Base-by-base conservation (phyloP, 208 protist genomes). In the Trypanosoma theileri region DNA sequence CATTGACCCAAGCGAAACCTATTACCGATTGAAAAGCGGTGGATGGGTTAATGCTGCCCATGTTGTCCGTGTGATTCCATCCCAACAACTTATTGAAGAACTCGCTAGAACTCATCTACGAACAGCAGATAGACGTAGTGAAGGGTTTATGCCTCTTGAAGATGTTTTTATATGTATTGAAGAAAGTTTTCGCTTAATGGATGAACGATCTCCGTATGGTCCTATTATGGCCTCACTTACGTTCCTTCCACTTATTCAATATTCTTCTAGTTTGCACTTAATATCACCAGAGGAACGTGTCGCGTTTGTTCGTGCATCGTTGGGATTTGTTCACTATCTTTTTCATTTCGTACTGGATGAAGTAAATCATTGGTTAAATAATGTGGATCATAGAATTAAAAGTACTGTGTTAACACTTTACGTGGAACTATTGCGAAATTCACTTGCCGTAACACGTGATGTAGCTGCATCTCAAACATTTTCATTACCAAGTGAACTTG, bases 11-110 rank as follows among this genome's bases (percentile, higher is more conserved):
- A 66, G 44, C 40, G 59, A 66, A 26, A 73, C 73, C n/a, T 94
- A 89, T 69, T 94, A 89, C 63, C 69, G 89, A 19, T 71, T 92
- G 17, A 62, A 73, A 61, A 83, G 55, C 28, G 89, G 89, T 62
- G 89, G 89, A 12, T 94, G 89, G 89, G 85, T 90, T 52, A 81
- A 86, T 65, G 65, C 80, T 46, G 60, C 71, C 24, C 72, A 94
- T 59, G 85, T 94, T 52, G 79, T 92, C 3, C 75, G 82, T 52
- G 79, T 89, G 3, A 59, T 86, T 50, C 84, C 84, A 21, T 69
- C 71, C 19, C 67, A 82, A 22, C 60, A 68, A 45, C 60, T 72
- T n/a, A 84, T 90, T 26, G 70, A 69, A 50, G 51, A 70, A 26
- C 76, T 90, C 22, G 48, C 79, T 19, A 53, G 64, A 53, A 58